Percentiles rank a stretch among this genome's conserved stretches.
Conservation (phyloP, 2,329 filamentous ascomycete genomes). For the Fusarium verrucosum region DNA sequence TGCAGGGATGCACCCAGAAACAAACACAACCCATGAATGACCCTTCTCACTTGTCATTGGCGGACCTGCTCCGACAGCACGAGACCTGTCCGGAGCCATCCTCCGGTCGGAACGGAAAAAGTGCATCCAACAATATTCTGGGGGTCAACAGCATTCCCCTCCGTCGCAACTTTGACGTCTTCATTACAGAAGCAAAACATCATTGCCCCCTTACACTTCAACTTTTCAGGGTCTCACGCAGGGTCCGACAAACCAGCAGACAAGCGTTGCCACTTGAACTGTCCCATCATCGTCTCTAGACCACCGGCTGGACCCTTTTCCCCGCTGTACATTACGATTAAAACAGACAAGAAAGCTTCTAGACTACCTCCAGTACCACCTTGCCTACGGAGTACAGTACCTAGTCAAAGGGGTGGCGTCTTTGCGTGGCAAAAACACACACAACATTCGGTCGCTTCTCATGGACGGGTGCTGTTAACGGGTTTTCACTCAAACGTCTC, state of each 20-base stretch:
- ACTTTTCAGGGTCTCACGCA: slow-evolving; percentile 22
- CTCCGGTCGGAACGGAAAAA: slow-evolving; percentile 11
- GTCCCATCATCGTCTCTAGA: background rate
- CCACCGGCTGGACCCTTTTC: background rate
- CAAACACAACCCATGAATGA: background rate
- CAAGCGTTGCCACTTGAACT: background rate
- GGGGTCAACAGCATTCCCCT: slow-evolving; percentile 4
- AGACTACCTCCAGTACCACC: background rate
- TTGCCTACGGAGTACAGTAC: too few relatives aligned
- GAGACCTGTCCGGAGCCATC: background rate
- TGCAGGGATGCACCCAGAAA: background rate
- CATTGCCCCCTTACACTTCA: background rate
- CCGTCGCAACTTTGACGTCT: slow-evolving; percentile 12
- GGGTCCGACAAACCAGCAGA: background rate
- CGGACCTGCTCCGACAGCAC: slow-evolving; percentile 15
- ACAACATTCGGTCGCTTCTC: slow-evolving; percentile 4
- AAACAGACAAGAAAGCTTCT: background rate
- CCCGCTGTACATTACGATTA: background rate
- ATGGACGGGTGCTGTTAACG: slow-evolving; percentile 16
- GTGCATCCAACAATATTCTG: background rate
- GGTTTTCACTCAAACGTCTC: slow-evolving; percentile 19
- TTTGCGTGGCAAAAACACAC: slow-evolving; percentile 23
- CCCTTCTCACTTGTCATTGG: background rate
- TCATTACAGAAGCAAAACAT: slow-evolving; percentile 3
- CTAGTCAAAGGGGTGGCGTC: slow-evolving; percentile 9